These are phyloP conservation scores for Graphilbum fragrans DNA, from an alignment of 2,329 filamentous ascomycete species.

Conservation along the genomic window DNA sequence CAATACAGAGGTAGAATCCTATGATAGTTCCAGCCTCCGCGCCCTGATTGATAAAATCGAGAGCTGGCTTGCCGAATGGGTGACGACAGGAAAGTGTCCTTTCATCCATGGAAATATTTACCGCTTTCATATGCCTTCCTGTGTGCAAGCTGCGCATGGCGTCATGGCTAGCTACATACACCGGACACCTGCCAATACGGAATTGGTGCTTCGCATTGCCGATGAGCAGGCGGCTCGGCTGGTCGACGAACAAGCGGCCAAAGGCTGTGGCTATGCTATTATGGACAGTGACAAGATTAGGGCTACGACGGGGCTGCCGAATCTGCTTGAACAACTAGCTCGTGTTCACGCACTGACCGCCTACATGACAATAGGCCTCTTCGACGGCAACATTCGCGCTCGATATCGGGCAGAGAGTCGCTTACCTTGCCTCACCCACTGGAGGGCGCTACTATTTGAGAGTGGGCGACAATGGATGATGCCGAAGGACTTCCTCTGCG, in stretches of 20 bases:
- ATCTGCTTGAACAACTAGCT: no score
- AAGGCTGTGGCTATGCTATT: no score
- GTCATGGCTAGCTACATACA: conserved; percentile 12
- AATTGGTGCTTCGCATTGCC: conserved; percentile 10
- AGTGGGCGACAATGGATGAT: no score
- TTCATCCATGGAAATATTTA: conserved; percentile 21
- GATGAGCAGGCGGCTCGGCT: conserved; percentile 8
- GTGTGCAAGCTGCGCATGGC: conserved; percentile 19
- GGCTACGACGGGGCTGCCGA: no score
- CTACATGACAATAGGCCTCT: no score
- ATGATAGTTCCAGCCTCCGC: conserved; percentile 3
- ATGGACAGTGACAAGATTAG: no score
- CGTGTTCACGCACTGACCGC: no score
- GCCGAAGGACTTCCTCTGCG: no score
- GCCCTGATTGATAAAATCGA: conserved; percentile 7
- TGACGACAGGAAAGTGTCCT: conserved; percentile 14
- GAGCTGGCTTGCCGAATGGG: conserved; percentile 17
- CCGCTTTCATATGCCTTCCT: conserved; percentile 12
- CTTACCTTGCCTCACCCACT: no score
- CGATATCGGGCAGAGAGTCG: no score
- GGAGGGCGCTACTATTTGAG: no score
- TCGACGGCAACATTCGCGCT: no score
- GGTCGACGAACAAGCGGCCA: background rate
- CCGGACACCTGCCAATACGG: conserved; percentile 7
- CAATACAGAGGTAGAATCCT: background rate